A percentile compares a stretch with the other conserved stretches of the same genome.
Evolutionary conservation across 257 asterid genomes (phyloP).

Genomic region (Apocynum venetum): DNA sequence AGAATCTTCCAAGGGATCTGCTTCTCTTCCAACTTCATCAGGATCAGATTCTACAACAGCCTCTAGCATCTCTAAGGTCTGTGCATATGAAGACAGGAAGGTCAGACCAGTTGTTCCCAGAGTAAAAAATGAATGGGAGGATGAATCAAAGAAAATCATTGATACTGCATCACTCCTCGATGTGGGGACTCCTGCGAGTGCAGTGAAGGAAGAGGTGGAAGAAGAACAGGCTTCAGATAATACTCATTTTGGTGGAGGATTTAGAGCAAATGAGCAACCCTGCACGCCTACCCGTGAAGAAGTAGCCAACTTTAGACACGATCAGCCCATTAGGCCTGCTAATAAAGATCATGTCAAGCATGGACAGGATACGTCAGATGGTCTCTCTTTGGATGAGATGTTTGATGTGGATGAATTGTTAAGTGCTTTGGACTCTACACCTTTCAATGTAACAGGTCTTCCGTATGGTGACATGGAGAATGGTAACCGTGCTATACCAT

Average conservation of each 20-base stretch:
- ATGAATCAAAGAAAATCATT: background rate
- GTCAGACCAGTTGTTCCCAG: background rate
- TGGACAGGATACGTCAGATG: slow-evolving; percentile 17
- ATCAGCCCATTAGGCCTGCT: background rate
- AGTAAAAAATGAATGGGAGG: slow-evolving; percentile 14
- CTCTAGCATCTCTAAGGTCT: slow-evolving; percentile 8
- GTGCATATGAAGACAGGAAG: background rate
- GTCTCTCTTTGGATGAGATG: slow-evolving; percentile 33
- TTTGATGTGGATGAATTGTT: slow-evolving; percentile 61
- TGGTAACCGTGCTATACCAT: background rate
- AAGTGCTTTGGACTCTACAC: slow-evolving; percentile 25
- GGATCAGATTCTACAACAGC: background rate
- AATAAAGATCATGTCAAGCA: background rate
- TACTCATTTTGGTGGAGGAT: background rate
- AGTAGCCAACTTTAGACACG: background rate
- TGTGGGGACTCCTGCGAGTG: slow-evolving; percentile 22
- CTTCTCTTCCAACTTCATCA: slow-evolving; percentile 4
- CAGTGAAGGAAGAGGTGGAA: slow-evolving; percentile 14
- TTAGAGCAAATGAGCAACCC: background rate
- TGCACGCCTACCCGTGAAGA: background rate
- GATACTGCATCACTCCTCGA: background rate
- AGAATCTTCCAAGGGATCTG: background rate
- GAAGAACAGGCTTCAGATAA: slow-evolving; percentile 2
- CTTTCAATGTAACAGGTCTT: background rate
- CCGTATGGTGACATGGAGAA: background rate